A percentile compares a stretch with the other conserved stretches of the same genome.
phyloP scores from a whole-genome alignment of 805 yeast genomes.

The Barnettozyma sucrosica region DNA sequence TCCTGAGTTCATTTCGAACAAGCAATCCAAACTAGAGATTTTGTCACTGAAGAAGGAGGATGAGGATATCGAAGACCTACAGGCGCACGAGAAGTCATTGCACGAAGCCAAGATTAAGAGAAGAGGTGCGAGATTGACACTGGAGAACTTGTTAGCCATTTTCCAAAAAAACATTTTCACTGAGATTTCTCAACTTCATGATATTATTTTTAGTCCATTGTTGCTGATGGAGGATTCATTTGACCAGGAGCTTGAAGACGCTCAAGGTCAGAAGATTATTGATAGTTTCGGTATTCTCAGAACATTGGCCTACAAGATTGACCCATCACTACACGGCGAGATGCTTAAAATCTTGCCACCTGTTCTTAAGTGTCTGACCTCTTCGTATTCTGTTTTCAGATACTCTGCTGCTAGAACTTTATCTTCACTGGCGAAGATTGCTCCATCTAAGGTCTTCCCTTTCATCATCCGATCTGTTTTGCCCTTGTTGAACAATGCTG shows the following conservation, averaged over 20 bases:
- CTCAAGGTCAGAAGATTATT: slow-evolving; percentile 69
- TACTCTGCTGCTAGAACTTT: slow-evolving; percentile 88
- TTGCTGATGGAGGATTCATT: slow-evolving; percentile 28
- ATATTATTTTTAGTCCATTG: slow-evolving; percentile 63
- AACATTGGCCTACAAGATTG: slow-evolving; percentile 62
- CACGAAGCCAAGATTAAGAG: slow-evolving; percentile 76
- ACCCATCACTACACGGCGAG: slow-evolving; percentile 40
- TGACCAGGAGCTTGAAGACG: slow-evolving; percentile 32
- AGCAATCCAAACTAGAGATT: slow-evolving; percentile 45
- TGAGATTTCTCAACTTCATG: slow-evolving; percentile 60
- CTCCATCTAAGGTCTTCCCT: slow-evolving; percentile 70
- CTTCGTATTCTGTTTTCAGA: slow-evolving; percentile 75
- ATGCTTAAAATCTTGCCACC: slow-evolving; percentile 50
- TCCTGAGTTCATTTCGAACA: slow-evolving; percentile 78
- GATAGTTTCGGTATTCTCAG: slow-evolving; percentile 82
- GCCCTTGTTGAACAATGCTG: slow-evolving; percentile 76
- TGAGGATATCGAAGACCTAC: slow-evolving; percentile 61
- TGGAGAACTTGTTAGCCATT: slow-evolving; percentile 49
- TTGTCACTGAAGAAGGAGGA: slow-evolving; percentile 69
- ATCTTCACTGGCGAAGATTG: slow-evolving; percentile 66
- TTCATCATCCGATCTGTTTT: slow-evolving; percentile 70
- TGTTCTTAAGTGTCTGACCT: slow-evolving; percentile 49
- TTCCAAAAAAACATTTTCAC: slow-evolving; percentile 53
- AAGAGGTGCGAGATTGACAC: slow-evolving; percentile 71
- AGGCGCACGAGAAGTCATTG: slow-evolving; percentile 56